Base-by-base conservation (phyloP, 2,329 filamentous ascomycete genomes). In the Alternaria metachromatica region DNA sequence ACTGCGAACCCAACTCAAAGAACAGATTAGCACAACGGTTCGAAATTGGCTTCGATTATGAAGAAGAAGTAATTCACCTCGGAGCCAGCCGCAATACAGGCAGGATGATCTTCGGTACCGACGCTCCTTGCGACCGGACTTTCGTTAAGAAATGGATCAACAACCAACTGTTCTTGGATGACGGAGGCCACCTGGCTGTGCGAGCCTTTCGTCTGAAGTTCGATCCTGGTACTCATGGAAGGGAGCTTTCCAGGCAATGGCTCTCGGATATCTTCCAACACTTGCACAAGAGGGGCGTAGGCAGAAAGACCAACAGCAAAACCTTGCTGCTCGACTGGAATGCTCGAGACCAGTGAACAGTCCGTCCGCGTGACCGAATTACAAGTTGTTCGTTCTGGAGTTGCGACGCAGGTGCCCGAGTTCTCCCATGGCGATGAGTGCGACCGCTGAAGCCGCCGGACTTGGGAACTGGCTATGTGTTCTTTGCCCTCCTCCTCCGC, bases 41-140 rank as follows among this genome's bases (percentile, higher is more conserved):
- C 28, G 25, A 9, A 25, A 26, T 44, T 28, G 20, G 25, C 15
- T 45, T 55, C 4, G 20, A 5, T 1, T 43, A 26, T 15, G 33
- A 44, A 26, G 51, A 49, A 49, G 48, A 50, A 50, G 13, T 23
- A n/a, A 4, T 50, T 30, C 11, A 26, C 10, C n/a, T 50, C 48
- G 48, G 48, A 50, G 48, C 26, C 23, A 46, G 44, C 20, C 13
- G 9, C 23, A 23, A 50, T 23, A 10, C 48, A 20, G 48, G 11
- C 48, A 50, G 23, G 9, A 26, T 28, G 13, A n/a, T 50, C 48
- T 25, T 50, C n/a, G 48, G 23, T 23, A 50, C 15, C 6, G 48
- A 50, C 15, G 9, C 48, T 50, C 15, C 48, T 23, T 46, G 44
- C 20, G 0, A 46, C 44, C 20, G 2, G 20, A 46, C 21, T 9